These are phyloP conservation scores for Ramaria sp. DNA, from an alignment of 768 basidiomycete species.

Conservation along the genomic window DNA sequence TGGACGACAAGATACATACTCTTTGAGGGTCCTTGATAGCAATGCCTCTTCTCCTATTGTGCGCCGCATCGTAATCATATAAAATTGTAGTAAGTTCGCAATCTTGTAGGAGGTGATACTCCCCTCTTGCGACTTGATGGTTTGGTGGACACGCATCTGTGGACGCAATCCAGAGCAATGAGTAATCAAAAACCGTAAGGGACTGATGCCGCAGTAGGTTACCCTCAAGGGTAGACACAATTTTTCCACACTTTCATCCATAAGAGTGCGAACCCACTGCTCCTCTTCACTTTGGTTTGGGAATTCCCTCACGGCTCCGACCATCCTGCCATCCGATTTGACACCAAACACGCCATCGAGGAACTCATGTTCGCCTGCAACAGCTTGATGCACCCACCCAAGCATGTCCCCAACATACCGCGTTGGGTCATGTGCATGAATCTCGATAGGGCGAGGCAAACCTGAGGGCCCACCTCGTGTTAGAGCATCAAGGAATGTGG, in stretches of 20 bases:
- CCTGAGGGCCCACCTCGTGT: constrained; percentile 82
- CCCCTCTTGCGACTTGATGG: constrained; percentile 87
- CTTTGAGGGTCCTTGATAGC: constrained; percentile 63
- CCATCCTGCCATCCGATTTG: constrained; percentile 56
- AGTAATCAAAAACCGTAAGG: not conserved
- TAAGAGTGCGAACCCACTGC: constrained; percentile 64
- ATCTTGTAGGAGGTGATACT: constrained; percentile 88
- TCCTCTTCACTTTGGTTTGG: constrained; percentile 47
- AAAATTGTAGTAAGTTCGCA: constrained; percentile 92
- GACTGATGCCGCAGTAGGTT: constrained; percentile 5
- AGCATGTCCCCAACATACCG: constrained; percentile 98
- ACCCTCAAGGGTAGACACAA: constrained; percentile 87
- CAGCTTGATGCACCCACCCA: constrained; percentile 94
- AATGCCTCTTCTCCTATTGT: constrained; percentile 82
- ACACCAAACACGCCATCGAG: constrained; percentile 79
- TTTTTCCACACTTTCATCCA: constrained; percentile 76
- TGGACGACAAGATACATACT: constrained; percentile 33
- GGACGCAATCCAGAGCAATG: not conserved
- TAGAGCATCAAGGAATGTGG: constrained; percentile 77
- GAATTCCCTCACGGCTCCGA: constrained; percentile 55
- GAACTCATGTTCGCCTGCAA: constrained; percentile 92
- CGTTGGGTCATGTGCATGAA: constrained; percentile 95
- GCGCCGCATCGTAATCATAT: constrained; percentile 82
- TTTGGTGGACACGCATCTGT: constrained; percentile 85
- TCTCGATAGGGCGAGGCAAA: constrained; percentile 84